These are phyloP conservation scores for Exutisphaerella laricina DNA, from an alignment of 2,329 filamentous ascomycete species.

Conservation along the genomic window DNA sequence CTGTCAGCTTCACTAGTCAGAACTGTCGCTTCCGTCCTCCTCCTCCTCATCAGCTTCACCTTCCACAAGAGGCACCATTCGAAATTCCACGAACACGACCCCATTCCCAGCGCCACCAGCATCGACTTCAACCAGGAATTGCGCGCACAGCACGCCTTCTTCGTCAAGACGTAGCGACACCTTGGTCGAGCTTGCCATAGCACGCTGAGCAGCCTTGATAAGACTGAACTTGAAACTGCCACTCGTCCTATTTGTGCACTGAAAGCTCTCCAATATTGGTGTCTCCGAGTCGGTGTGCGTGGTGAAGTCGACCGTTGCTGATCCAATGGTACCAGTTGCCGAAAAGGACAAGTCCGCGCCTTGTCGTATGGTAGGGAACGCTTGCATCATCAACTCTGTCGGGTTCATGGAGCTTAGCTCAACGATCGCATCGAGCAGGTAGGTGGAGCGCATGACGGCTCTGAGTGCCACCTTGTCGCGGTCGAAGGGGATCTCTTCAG, in stretches of 20 bases:
- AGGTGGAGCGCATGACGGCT: constrained; percentile 82
- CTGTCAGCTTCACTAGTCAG: constrained; percentile 9
- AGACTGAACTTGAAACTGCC: constrained; percentile 82
- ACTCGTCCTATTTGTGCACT: constrained; percentile 53
- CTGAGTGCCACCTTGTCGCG: constrained; percentile 77
- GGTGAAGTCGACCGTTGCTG: constrained; percentile 55
- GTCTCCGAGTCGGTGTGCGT: constrained; percentile 25
- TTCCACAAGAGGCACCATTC: constrained; percentile 67
- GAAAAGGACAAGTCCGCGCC: constrained; percentile 68
- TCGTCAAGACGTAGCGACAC: constrained; percentile 83
- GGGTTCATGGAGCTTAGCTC: constrained; percentile 67
- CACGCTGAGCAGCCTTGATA: constrained; percentile 76
- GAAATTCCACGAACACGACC: constrained; percentile 73
- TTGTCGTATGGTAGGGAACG: constrained; percentile 31
- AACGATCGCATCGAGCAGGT: constrained; percentile 64
- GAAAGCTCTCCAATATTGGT: constrained; percentile 66
- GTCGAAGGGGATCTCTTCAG: constrained; percentile 81
- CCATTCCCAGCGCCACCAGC: constrained; percentile 28
- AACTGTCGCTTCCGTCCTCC: constrained; percentile 23
- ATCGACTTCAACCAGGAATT: constrained; percentile 92
- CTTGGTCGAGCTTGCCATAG: constrained; percentile 91
- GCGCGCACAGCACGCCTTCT: constrained; percentile 85
- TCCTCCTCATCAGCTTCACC: constrained; percentile 50
- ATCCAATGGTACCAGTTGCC: constrained; percentile 55
- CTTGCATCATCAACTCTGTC: constrained; percentile 44